Conservation (phyloP, 2,329 filamentous ascomycete genomes). For the Corniculantispora saksenae region DNA sequence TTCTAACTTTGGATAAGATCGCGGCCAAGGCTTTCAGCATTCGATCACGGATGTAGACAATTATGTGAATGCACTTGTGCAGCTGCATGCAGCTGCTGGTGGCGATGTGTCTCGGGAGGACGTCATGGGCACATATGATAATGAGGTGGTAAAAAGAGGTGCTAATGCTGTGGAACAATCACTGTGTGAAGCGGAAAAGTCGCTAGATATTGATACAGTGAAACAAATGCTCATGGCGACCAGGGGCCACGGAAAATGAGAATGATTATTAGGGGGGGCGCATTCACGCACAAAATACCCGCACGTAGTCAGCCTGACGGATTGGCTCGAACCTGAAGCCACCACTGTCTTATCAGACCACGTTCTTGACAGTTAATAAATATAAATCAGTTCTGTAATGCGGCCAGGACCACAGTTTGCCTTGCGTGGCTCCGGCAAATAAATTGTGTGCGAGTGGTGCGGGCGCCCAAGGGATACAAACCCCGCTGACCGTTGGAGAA, state of each 20-base stretch:
- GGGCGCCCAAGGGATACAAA: not conserved
- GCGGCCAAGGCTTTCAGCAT: slow-evolving; percentile 49
- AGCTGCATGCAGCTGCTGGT: slow-evolving; percentile 20
- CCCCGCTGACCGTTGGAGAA: not conserved
- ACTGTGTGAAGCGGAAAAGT: slow-evolving; percentile 33
- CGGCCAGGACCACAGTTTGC: not conserved
- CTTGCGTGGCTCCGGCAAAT: not conserved
- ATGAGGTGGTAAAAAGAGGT: slow-evolving; percentile 35
- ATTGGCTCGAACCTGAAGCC: not conserved
- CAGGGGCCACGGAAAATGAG: slow-evolving; percentile 27
- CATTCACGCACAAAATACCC: not conserved
- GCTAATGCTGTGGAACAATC: slow-evolving; percentile 36
- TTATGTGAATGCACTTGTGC: slow-evolving; percentile 36
- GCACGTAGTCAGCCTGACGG: not conserved
- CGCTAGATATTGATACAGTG: slow-evolving; percentile 31
- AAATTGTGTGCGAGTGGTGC: not conserved
- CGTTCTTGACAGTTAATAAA: not conserved
- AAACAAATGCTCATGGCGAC: slow-evolving; percentile 36
- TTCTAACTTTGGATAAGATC: slow-evolving; percentile 28
- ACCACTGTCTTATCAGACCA: not conserved
- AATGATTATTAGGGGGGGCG: not conserved
- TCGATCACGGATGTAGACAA: slow-evolving; percentile 42
- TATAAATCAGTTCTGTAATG: not conserved
- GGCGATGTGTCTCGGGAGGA: slow-evolving; percentile 20
- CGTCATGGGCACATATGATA: slow-evolving; percentile 32